Percentiles rank a stretch among this genome's conserved stretches.
These are phyloP conservation scores for Neopestalotiopsis clavispora DNA, from an alignment of 2,329 filamentous ascomycete species.

Conservation along the genomic window DNA sequence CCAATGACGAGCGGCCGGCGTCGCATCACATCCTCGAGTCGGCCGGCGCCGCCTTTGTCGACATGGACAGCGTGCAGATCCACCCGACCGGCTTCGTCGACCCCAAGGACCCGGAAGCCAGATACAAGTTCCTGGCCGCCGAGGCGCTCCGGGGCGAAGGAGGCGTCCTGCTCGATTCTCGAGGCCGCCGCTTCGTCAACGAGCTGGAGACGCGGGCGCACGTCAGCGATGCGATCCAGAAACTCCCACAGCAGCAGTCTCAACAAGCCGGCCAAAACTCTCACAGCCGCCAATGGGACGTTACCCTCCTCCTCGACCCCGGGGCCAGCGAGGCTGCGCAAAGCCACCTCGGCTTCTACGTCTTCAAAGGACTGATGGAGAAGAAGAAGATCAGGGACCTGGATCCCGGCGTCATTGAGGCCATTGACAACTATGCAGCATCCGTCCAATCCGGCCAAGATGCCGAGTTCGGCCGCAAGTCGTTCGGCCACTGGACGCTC, in stretches of 20 bases:
- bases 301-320: conserved; percentile 64
- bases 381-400: conserved; percentile 61
- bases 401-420: conserved; percentile 39
- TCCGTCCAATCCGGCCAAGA: conserved; percentile 42
- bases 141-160: conserved; percentile 68
- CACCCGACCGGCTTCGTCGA: conserved; percentile 71
- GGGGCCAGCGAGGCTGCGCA: conserved; percentile 56
- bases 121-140: conserved; percentile 66
- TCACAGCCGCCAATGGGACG: conserved; percentile 57
- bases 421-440: conserved; percentile 55
- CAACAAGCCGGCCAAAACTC: conserved; percentile 7
- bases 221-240: conserved; percentile 58
- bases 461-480: conserved; percentile 52
- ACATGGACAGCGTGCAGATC: conserved; percentile 64
- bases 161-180: conserved; percentile 55
- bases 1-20: conserved; percentile 63
- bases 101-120: conserved; percentile 45
- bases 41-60: conserved; percentile 48
- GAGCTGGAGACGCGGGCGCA: conserved; percentile 65
- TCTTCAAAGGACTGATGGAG: conserved; percentile 64
- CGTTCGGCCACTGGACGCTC: conserved; percentile 62
- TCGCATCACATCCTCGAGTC: conserved; percentile 50
- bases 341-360: conserved; percentile 66
- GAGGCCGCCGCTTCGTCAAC: conserved; percentile 62
- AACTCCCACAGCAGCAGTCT: conserved; percentile 33